Conservation (phyloP, 2,329 filamentous ascomycete genomes). For the Colletotrichum chlorophyti region DNA sequence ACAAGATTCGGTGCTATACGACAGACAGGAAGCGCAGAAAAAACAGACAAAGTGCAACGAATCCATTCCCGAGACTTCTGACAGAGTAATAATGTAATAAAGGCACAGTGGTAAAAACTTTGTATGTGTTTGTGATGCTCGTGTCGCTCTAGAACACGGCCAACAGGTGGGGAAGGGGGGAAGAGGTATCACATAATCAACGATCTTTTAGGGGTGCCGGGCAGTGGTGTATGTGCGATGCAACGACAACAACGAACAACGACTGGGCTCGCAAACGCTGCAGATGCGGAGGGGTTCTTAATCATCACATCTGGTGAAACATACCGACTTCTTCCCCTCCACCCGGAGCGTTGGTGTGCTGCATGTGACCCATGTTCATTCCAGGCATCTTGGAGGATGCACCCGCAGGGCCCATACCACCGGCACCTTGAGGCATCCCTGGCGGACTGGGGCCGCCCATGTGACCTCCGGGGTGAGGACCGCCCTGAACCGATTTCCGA, state of each 20-base stretch:
- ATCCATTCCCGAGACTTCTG: conserved; percentile 38
- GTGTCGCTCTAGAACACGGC: conserved; percentile 28
- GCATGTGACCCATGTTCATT: conserved; percentile 72
- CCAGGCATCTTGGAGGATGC: conserved; percentile 68
- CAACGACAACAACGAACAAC: conserved; percentile 31
- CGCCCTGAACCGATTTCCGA: conserved; percentile 73
- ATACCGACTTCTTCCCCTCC: conserved; percentile 93
- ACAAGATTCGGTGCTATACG: conserved; percentile 29
- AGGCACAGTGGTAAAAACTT: conserved; percentile 26
- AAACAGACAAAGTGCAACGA: conserved; percentile 36
- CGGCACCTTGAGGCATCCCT: conserved; percentile 67
- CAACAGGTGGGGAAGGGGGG: conserved; percentile 23
- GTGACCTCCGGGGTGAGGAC: conserved; percentile 64
- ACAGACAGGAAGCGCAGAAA: conserved; percentile 26
- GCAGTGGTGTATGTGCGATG: conserved; percentile 31
- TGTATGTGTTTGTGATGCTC: conserved; percentile 24
- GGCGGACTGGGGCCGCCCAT: conserved; percentile 73
- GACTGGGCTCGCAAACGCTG: conserved; percentile 41
- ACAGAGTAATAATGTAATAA: conserved; percentile 27
- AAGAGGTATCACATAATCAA: conserved; percentile 43
- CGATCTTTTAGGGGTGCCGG: conserved; percentile 29
- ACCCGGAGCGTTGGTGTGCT: conserved; percentile 74
- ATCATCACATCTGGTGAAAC: conserved; percentile 96
- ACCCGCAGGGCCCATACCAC: conserved; percentile 66
- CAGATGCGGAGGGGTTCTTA: conserved; percentile 41